Evolutionary conservation across 495 filamentous ascomycete genomes (phyloP).

Genomic region (Penicillium salamii): DNA sequence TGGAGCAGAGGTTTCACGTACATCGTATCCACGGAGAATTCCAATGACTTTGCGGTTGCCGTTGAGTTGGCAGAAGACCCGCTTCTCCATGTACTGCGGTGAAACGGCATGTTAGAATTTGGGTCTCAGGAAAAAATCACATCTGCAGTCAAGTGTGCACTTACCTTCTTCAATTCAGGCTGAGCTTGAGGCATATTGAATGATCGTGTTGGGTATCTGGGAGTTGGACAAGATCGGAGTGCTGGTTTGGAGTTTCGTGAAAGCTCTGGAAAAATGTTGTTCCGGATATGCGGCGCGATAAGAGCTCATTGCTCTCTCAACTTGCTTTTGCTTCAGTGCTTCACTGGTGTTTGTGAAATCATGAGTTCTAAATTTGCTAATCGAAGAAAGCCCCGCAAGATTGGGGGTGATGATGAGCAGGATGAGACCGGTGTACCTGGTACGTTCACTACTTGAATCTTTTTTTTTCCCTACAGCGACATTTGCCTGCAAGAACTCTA

Average conservation of each 20-base stretch:
- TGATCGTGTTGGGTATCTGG: constrained; percentile 17
- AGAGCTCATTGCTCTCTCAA: constrained; percentile 16
- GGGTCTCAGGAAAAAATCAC: background rate
- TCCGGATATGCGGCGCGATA: constrained; percentile 30
- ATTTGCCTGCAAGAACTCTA: background rate
- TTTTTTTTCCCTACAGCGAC: background rate
- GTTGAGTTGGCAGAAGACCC: constrained; percentile 95
- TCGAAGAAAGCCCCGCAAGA: constrained; percentile 71
- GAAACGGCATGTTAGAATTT: constrained; percentile 11
- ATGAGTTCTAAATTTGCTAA: constrained; percentile 67
- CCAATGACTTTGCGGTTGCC: constrained; percentile 97
- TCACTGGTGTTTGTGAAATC: constrained; percentile 40
- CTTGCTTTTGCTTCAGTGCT: background rate
- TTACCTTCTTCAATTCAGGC: constrained; percentile 96
- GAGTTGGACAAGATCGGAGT: constrained; percentile 10
- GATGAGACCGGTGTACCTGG: constrained; percentile 40
- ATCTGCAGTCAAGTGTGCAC: constrained; percentile 4
- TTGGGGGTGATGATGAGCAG: constrained; percentile 66
- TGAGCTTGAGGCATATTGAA: constrained; percentile 95
- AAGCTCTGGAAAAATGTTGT: constrained; percentile 36
- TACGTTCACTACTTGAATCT: constrained; percentile 10
- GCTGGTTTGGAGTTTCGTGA: constrained; percentile 26
- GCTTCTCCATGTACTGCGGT: constrained; percentile 96
- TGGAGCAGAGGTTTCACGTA: constrained; percentile 39
- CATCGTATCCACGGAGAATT: constrained; percentile 92